Conservation (phyloP, 2,329 filamentous ascomycete genomes). For the Penicillium sp. region DNA sequence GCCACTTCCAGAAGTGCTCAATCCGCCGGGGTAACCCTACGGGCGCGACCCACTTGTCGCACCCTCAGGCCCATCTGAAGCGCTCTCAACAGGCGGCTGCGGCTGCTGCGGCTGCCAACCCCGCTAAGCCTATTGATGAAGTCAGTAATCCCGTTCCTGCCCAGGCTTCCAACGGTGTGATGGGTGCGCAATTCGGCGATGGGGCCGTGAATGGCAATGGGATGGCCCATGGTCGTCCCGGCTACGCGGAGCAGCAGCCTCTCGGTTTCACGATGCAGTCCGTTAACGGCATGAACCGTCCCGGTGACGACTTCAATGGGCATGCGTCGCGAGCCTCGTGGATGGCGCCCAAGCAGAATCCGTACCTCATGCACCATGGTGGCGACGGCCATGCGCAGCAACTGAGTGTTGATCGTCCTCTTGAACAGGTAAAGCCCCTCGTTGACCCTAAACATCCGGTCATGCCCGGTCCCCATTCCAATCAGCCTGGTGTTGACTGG, state of each 20-base stretch:
- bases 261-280: conserved; percentile 44
- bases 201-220: conserved; percentile 43
- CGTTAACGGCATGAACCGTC: conserved; percentile 43
- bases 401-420: conserved; percentile 45
- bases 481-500: conserved; percentile 67
- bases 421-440: conserved; percentile 45
- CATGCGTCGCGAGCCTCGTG: conserved; percentile 41
- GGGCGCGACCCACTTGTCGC: conserved; percentile 88
- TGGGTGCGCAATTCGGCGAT: conserved; percentile 44
- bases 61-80: conserved; percentile 85
- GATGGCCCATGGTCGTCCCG: conserved; percentile 38
- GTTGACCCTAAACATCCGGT: conserved; percentile 46
- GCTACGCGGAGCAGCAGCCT: conserved; percentile 43
- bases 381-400: conserved; percentile 41
- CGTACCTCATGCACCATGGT: conserved; percentile 44
- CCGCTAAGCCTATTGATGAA: conserved; percentile 44
- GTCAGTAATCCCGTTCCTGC: conserved; percentile 44
- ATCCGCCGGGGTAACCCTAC: conserved; percentile 94
- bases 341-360: conserved; percentile 46
- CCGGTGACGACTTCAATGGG: conserved; percentile 35
- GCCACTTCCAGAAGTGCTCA: conserved; percentile 98
- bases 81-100: conserved; percentile 51
- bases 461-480: conserved; percentile 62
- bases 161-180: conserved; percentile 40
- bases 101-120: conserved; percentile 38